phyloP scores from a whole-genome alignment of 192 early-diverging fungal genomes.

The Coemansia javaensis region DNA sequence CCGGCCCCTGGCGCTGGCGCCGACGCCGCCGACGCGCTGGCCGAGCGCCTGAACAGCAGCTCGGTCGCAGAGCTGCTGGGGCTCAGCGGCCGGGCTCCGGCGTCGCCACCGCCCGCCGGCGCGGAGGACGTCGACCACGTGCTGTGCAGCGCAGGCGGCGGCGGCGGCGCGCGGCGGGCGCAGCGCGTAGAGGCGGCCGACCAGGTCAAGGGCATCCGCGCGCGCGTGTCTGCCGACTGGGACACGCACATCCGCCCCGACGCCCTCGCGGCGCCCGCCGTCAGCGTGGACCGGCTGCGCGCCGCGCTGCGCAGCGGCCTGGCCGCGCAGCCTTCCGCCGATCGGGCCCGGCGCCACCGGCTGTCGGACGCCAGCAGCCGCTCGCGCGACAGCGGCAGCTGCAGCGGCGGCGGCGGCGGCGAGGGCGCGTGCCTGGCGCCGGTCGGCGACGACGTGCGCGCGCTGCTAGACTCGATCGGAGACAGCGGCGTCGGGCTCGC shows the following conservation, averaged over 20 bases:
- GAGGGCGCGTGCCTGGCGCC: background rate
- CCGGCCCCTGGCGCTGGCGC: background rate
- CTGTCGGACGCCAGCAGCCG: background rate
- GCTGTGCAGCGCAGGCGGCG: constrained; percentile 6
- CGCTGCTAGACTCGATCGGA: constrained; percentile 38
- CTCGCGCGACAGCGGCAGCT: background rate
- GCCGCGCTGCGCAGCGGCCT: constrained; percentile 32
- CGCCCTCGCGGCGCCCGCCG: constrained; percentile 21
- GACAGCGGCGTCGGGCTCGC: background rate
- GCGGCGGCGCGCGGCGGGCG: background rate
- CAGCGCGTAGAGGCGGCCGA: constrained; percentile 8
- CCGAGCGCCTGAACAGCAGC: constrained; percentile 3
- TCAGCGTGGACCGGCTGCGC: constrained; percentile 44
- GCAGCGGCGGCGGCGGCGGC: constrained; percentile 1
- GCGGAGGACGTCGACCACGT: constrained; percentile 11
- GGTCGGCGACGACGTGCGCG: constrained; percentile 35
- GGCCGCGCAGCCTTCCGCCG: constrained; percentile 14
- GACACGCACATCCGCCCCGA: constrained; percentile 32
- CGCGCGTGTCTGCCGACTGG: constrained; percentile 48
- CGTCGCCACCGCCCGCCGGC: background rate
- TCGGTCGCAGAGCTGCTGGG: constrained; percentile 8
- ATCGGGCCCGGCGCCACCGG: no score
- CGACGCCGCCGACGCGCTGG: background rate
- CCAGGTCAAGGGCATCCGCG: constrained; percentile 34
- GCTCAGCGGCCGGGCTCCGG: background rate